Base-by-base conservation (phyloP, 2,329 filamentous ascomycete genomes). In the Fusarium austroafricanum region DNA sequence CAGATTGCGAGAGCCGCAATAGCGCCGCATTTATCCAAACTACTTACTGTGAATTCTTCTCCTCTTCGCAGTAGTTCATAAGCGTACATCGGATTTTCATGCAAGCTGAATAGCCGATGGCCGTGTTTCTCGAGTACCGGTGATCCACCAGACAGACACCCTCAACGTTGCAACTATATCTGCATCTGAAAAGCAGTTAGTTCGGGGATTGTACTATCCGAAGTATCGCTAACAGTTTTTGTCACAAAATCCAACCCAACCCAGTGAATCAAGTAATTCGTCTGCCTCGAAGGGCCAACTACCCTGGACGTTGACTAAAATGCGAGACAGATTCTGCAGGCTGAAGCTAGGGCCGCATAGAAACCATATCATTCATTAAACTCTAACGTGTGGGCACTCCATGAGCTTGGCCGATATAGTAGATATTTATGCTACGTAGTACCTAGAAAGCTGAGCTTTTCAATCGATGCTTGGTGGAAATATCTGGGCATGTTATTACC, bases 131-230 rank as follows among this genome's bases (percentile, higher is more conserved):
- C 14, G 18, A 23, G 23, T 23, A 28, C 17, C 26, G 26, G 12
- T 12, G 31, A 29, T 55, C 20, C 38, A 33, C 29, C 21, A 26
- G 26, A 26, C 4, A 23, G 38, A 62, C 21, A 55, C 12, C 8
- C 28, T n/a, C 9, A 18, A 40, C 8, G 18, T 23, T 20, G 42
- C 33, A 62, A 37, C n/a, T 28, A 15, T 54, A 47, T 23, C 18
- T 14, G 15, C 53, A 17, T 10, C 61, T 42, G 29, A 31, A 42
- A 10, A 42, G 33, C 31, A 26, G 17, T 12, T 15, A 62, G 28
- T 37, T 61, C 49, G 42, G 58, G 14, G 26, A 43, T 38, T 42
- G 26, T 43, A 20, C n/a, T 43, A 62, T 33, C 58, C 57, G 49
- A 21, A 31, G 12, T 20, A 56, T 47, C 29, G 37, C 43, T 33